Percentiles rank a stretch among this genome's conserved stretches.
Evolutionary conservation across 495 filamentous ascomycete species (phyloP).

Genomic region (Tuber calosporum): DNA sequence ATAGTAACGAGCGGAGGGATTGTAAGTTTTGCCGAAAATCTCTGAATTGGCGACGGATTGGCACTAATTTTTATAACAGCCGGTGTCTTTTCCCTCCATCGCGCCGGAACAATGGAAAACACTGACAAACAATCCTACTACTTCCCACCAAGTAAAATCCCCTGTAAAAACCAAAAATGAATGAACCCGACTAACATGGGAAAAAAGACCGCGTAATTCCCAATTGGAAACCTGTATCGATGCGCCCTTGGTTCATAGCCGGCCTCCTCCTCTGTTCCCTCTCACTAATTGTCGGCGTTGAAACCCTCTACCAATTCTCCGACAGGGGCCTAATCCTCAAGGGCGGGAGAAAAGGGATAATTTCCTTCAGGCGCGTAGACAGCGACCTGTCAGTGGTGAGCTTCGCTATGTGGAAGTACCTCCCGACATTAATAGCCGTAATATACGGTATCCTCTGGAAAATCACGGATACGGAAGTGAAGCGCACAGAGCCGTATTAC

Average conservation of each 20-base stretch:
- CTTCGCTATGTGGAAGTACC: slow-evolving; percentile 67
- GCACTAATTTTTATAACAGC: slow-evolving; percentile 18
- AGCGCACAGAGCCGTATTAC: slow-evolving; percentile 66
- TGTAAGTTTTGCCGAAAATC: slow-evolving; percentile 20
- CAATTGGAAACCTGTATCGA: slow-evolving; percentile 66
- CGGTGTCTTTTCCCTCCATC: slow-evolving; percentile 28
- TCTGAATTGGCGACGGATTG: not conserved
- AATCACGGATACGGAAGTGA: slow-evolving; percentile 65
- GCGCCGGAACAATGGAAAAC: slow-evolving; percentile 27
- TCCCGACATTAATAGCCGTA: slow-evolving; percentile 61
- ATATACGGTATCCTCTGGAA: slow-evolving; percentile 69
- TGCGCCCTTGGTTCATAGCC: slow-evolving; percentile 58
- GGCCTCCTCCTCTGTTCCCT: slow-evolving; percentile 54
- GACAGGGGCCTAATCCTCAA: slow-evolving; percentile 44
- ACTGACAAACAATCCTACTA: slow-evolving; percentile 30
- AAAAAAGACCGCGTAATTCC: slow-evolving; percentile 43
- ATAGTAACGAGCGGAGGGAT: slow-evolving; percentile 20
- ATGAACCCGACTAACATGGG: slow-evolving; percentile 5
- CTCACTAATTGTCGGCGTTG: slow-evolving; percentile 51
- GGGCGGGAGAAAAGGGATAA: slow-evolving; percentile 39
- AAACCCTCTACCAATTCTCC: slow-evolving; percentile 57
- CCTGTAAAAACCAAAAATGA: not conserved
- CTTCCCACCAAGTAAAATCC: slow-evolving; percentile 33
- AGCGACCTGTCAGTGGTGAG: slow-evolving; percentile 47
- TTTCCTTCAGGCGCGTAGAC: slow-evolving; percentile 49